Evolutionary conservation across 2,329 filamentous ascomycete genomes (phyloP), one percentile per base, ranked within the genome.

Genomic region (Fusarium succisae): DNA sequence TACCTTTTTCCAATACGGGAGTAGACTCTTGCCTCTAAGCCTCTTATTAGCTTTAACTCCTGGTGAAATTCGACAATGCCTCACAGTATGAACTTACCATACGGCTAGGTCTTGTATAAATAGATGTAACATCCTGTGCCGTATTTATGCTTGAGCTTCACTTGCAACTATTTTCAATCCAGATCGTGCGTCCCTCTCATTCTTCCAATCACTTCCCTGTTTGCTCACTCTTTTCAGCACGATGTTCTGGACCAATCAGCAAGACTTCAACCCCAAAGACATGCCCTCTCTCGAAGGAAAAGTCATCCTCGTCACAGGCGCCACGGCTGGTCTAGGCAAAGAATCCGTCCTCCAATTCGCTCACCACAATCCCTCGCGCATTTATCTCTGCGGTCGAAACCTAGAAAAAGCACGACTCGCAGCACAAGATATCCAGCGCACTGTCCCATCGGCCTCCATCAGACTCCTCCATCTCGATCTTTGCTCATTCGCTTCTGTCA

Each of bases 11-110:
- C 5, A 7, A n/a, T 22, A 54, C 0, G 8, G 51, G 48, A 8
- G 6, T 35, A 24, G n/a, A 15, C n/a, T 51, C 2, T 51, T 3
- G 3, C 5, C 0, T 50, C 8, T 20, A 13, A 8, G 22, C n/a
- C 30, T 51, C 8, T 24, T 5, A 2, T 13, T 24, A 9, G 5
- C 4, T 5, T 18, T 2, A 11, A 18, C 1, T 9, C 0, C 14
- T 8, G 1, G 22, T 12, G 7, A 4, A 5, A 24, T 4, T 3
- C 4, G 1, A 12, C 15, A 50, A 8, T n/a, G 5, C 4, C 4
- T 6, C 9, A 6, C 0, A 8, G 12, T 6, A 13, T 18, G 17
- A 4, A 3, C 0, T 7, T 32, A 0, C 8, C 20, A 20, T 10
- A 35, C 8, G 15, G 48, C 4, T 5, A 15, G 15, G 0, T 18